phyloP scores from a whole-genome alignment of 768 basidiomycete genomes.

The Pleurotus eryngii region DNA sequence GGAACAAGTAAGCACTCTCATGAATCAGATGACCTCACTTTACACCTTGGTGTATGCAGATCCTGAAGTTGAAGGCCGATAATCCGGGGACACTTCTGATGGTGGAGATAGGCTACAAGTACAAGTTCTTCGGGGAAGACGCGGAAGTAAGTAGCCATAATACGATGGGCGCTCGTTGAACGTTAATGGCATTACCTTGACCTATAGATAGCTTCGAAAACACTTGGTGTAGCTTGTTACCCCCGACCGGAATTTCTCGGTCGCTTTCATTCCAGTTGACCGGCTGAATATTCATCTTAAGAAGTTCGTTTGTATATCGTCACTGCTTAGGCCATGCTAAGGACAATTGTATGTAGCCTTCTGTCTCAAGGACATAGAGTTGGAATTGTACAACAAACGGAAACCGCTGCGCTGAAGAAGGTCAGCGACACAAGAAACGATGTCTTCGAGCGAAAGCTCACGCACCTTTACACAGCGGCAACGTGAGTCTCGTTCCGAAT shows the following conservation, averaged over 20 bases:
- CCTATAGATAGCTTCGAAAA: conserved; percentile 64
- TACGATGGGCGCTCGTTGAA: background rate
- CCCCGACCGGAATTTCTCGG: conserved; percentile 66
- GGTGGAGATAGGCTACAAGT: conserved; percentile 84
- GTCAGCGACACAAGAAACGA: conserved; percentile 69
- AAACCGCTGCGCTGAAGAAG: conserved; percentile 90
- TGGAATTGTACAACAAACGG: conserved; percentile 77
- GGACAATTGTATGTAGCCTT: conserved; percentile 39
- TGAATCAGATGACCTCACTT: background rate
- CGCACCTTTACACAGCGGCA: conserved; percentile 79
- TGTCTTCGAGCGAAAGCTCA: conserved; percentile 71
- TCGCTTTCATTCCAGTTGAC: conserved; percentile 71
- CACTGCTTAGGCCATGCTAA: background rate
- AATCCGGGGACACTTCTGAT: conserved; percentile 68
- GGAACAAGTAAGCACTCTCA: conserved; percentile 45
- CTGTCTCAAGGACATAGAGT: conserved; percentile 79
- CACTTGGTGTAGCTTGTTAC: conserved; percentile 77
- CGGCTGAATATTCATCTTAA: conserved; percentile 69
- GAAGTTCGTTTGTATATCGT: conserved; percentile 46
- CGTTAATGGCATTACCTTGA: background rate
- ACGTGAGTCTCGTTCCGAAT: conserved; percentile 54
- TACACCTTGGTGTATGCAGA: conserved; percentile 27
- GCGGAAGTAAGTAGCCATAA: conserved; percentile 50
- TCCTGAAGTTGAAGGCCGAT: conserved; percentile 57
- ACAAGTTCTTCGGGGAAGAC: conserved; percentile 80